Evolutionary conservation across 129 eudicot genomes (phyloP).

Genomic region (Heracleum sosnowskyi): DNA sequence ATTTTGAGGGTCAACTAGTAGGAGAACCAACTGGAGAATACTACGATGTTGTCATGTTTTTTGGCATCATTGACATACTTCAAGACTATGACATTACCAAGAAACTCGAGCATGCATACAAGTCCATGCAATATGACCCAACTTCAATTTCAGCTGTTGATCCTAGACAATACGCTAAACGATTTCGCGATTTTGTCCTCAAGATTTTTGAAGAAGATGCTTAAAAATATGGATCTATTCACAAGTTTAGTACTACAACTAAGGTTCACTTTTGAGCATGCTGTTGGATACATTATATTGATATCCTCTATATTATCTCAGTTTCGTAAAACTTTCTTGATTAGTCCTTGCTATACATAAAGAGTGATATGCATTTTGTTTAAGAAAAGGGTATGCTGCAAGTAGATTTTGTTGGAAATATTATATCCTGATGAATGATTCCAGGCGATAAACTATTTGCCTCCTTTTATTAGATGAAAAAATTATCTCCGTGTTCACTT

Average conservation of each 20-base stretch:
- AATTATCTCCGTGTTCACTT: too few relatives aligned
- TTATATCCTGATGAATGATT: too few relatives aligned
- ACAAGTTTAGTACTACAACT: background rate
- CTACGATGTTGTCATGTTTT: constrained; percentile 43
- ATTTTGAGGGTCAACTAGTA: constrained; percentile 40
- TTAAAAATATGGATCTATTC: background rate
- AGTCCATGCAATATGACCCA: constrained; percentile 63
- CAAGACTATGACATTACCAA: constrained; percentile 85
- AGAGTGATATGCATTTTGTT: constrained; percentile 28
- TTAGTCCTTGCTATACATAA: background rate
- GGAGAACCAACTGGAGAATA: constrained; percentile 64
- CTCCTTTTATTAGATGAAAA: too few relatives aligned
- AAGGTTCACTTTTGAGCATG: background rate
- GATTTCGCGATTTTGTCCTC: constrained; percentile 67
- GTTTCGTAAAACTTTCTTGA: background rate
- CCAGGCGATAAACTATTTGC: too few relatives aligned
- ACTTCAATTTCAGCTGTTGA: constrained; percentile 78
- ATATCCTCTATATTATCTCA: background rate
- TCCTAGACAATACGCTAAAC: constrained; percentile 65
- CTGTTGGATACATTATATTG: background rate
- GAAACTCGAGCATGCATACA: constrained; percentile 84
- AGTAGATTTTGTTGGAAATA: too few relatives aligned
- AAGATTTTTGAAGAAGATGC: constrained; percentile 50
- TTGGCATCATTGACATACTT: constrained; percentile 74
- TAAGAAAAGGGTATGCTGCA: constrained; percentile 30